Evolutionary conservation across 768 basidiomycete species (phyloP).

Genomic region (Lenzites betulinus): DNA sequence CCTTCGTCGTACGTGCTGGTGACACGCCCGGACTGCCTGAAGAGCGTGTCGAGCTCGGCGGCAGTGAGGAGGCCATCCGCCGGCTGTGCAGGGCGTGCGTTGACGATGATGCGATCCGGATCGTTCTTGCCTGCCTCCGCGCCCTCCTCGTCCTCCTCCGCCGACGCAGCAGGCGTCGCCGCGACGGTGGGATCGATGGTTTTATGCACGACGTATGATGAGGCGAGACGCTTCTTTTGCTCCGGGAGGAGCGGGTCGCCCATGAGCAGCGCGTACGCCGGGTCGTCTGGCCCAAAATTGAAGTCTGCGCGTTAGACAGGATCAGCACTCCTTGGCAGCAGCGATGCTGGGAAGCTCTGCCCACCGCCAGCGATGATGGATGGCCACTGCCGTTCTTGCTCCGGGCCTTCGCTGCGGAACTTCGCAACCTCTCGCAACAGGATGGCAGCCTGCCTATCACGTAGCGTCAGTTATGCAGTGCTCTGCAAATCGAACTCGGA

Average conservation of each 20-base stretch:
- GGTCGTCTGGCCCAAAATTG: constrained; percentile 83
- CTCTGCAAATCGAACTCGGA: neutral
- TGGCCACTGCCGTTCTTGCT: constrained; percentile 59
- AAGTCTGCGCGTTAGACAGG: constrained; percentile 59
- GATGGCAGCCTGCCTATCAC: constrained; percentile 71
- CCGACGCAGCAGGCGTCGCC: constrained; percentile 20
- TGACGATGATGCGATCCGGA: constrained; percentile 72
- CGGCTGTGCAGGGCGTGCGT: constrained; percentile 59
- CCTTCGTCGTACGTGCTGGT: constrained; percentile 74
- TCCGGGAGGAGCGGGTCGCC: constrained; percentile 55
- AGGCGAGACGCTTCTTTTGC: constrained; percentile 53
- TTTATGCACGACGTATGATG: constrained; percentile 72
- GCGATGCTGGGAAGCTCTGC: constrained; percentile 5
- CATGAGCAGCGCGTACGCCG: constrained; percentile 77
- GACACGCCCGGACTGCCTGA: constrained; percentile 39
- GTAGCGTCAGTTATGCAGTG: neutral
- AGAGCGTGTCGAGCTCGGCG: constrained; percentile 56
- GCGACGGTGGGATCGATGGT: constrained; percentile 66
- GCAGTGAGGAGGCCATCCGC: constrained; percentile 72
- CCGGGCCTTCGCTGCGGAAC: constrained; percentile 50
- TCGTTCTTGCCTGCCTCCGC: constrained; percentile 45
- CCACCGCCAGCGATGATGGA: constrained; percentile 84
- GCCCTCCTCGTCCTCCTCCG: constrained; percentile 47
- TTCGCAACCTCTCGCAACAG: constrained; percentile 61
- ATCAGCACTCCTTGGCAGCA: neutral